Evolutionary conservation across 495 filamentous ascomycete species (phyloP), one percentile per base, ranked within the genome.

Genomic region (Penicillium crystallinum): DNA sequence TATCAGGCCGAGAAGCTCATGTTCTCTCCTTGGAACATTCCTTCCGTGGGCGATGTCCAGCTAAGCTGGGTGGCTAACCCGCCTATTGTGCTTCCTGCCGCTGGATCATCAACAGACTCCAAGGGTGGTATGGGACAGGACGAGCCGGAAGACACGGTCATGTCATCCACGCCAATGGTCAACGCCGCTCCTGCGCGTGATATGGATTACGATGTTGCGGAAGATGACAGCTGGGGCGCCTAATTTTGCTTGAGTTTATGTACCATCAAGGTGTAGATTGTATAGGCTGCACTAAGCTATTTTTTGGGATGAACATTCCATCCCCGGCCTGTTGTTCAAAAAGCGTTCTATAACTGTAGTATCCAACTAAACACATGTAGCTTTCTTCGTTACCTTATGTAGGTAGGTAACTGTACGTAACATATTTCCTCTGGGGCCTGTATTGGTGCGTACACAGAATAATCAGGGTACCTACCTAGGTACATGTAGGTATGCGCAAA

Each of bases 1-100:
- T 91, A 86, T 59, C 86, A 87, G 6, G 93, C 91, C 12, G 92
- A 97, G 69, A 88, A 87, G 62, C 88, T 92, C 65, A 84, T 90
- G 73, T 82, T 82, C 66, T 73, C 80, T 35, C 68, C 79, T 4
- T 81, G 80, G 48, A 76, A 83, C 40, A 86, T 96, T 46, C 83
- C 89, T 2, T 79, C 80, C 14, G 77, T 95, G 21, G 90, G 88
- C 36, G 85, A 87, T 52, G 75, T 95, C 21, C 84, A 93, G 45
- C 70, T 90, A 19, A 63, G 78, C 12, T 98, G 93, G 93, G 76
- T 86, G 34, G 64, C 77, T 42, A 77, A 75, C 41, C 70, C 70
- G 5, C 70, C 71, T 1, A 63, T 71, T 23, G 15, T 63, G 9
- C 14, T 53, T 27, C 22, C 58, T 12, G 17, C 64, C 0, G 22